A percentile compares a stretch with the other conserved stretches of the same genome.
Conservation (phyloP, 768 basidiomycete species). For the Asterophora lycoperdoides region DNA sequence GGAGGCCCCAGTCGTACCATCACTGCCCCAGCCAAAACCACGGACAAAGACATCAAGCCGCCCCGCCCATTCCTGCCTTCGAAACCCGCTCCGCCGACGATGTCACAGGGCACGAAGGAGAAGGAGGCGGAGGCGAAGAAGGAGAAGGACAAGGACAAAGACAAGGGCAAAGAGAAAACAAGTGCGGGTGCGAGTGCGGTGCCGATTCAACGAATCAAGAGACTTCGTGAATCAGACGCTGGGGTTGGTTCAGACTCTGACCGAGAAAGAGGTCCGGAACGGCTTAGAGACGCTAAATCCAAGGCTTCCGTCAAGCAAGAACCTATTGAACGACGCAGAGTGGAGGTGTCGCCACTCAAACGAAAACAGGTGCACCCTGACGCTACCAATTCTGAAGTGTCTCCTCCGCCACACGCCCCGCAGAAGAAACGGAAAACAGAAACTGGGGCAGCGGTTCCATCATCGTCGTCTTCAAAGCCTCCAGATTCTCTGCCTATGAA, state of each 20-base stretch:
- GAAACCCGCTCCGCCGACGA: constrained; percentile 28
- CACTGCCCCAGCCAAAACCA: constrained; percentile 10
- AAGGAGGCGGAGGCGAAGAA: too few relatives aligned
- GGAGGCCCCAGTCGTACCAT: constrained; percentile 6
- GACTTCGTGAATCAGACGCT: constrained; percentile 13
- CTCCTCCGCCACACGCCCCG: constrained; percentile 11
- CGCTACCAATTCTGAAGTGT: constrained; percentile 26
- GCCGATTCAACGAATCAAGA: constrained; percentile 14
- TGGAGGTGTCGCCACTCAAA: constrained; percentile 30
- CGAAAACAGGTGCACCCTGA: constrained; percentile 36
- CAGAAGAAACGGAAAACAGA: constrained; percentile 45
- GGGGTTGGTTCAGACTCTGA: constrained; percentile 18
- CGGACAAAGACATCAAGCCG: constrained; percentile 21
- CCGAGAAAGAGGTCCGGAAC: constrained; percentile 18
- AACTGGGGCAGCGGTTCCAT: constrained; percentile 19
- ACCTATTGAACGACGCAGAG: constrained; percentile 5
- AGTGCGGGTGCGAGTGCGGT: constrained; percentile 12
- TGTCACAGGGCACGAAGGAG: constrained; percentile 20
- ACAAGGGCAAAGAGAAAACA: constrained; percentile 2
- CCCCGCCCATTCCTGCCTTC: constrained; percentile 24
- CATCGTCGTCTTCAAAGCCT: constrained; percentile 11
- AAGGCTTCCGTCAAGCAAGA: constrained; percentile 2
- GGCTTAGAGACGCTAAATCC: constrained; percentile 17
- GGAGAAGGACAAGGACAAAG: too few relatives aligned
- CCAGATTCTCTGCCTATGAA: constrained; percentile 35